Base-by-base conservation (phyloP, 2,329 filamentous ascomycete species). In the Hymenoscyphus fraxineus region DNA sequence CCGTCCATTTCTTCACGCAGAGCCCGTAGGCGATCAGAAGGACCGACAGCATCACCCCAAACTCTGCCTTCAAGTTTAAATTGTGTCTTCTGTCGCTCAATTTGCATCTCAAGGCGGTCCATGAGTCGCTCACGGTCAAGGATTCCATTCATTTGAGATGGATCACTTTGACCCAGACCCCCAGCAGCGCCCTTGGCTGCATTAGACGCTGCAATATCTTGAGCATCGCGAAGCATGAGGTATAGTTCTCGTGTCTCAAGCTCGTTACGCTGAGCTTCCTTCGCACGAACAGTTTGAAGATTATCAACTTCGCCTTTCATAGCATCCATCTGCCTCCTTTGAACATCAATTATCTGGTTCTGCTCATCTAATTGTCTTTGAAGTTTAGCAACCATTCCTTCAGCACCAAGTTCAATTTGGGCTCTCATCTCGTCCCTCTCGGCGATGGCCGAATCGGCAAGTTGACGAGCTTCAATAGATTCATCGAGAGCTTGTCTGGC, bases 311-410 rank as follows among this genome's bases (percentile, higher is more conserved):
- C 95, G 10, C 91, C 90, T 77, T 96, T 97, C 73, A 97, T 82
- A 5, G 89, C 86, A 68, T 97, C 94, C 6, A 90, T 91, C 75
- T 97, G 94, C 63, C 95, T 87, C 61, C 84, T 82, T 74, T 97
- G 93, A 2, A 96, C 88, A 69, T 96, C 91, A 64, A 99, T 97
- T 69, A 98, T 90, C 58, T 91, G 88, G 27, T 89, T 82, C 76
- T 98, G 95, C 75, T 98, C 95, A 57, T 96, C 91, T n/a, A 98
- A 80, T 77, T 97, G 93, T 76, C 89, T 93, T 76, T 98, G 93
- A 55, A 98, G 80, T 77, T 97, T 98, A 59, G 89, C 90, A 56
- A 99, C 93, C 58, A 99, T 80, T 2, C 95, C 95, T 76, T 98
- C 93, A 6, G 95, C 95, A 62, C 95, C 95, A 60, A 98, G 81